These are phyloP conservation scores for Torulaspora globosa DNA, from an alignment of 1,139 yeast genomes.

Conservation along the genomic window DNA sequence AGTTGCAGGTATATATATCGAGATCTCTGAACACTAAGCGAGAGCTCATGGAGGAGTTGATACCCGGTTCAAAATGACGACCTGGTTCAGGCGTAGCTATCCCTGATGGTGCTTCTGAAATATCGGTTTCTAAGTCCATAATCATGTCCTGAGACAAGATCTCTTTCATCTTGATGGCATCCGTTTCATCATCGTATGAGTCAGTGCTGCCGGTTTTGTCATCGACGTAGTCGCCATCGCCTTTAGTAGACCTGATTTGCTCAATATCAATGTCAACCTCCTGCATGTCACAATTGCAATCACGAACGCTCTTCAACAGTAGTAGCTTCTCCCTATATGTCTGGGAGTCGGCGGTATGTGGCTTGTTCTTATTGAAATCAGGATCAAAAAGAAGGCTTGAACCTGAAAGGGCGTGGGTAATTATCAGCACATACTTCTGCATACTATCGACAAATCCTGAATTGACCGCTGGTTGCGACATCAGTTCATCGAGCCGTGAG, in stretches of 20 bases:
- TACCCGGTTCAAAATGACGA: slow-evolving; percentile 11
- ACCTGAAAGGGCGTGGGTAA: slow-evolving; percentile 68
- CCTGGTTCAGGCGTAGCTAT: slow-evolving; percentile 34
- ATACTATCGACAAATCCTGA: slow-evolving; percentile 44
- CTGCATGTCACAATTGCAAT: slow-evolving; percentile 33
- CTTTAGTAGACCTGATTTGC: slow-evolving; percentile 30
- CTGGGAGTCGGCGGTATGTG: slow-evolving; percentile 18
- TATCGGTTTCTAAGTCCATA: slow-evolving; percentile 35
- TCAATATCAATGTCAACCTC: slow-evolving; percentile 40
- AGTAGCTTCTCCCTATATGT: slow-evolving; percentile 35
- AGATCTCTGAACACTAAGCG: slow-evolving; percentile 47
- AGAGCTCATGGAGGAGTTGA: slow-evolving; percentile 25
- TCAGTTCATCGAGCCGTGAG: slow-evolving; percentile 42
- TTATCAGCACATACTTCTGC: slow-evolving; percentile 51
- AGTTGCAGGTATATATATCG: slow-evolving; percentile 55
- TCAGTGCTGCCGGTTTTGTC: slow-evolving; percentile 40
- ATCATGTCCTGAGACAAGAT: slow-evolving; percentile 31
- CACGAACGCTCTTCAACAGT: slow-evolving; percentile 37
- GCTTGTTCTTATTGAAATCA: slow-evolving; percentile 37
- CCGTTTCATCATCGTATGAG: slow-evolving; percentile 39
- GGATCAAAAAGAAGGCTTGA: slow-evolving; percentile 76
- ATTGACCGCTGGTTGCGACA: slow-evolving; percentile 31
- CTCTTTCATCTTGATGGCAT: slow-evolving; percentile 39
- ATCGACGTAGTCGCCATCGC: slow-evolving; percentile 32
- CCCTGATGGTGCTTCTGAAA: slow-evolving; percentile 34